Evolutionary conservation across 768 basidiomycete species (phyloP), one percentile per base, ranked within the genome.

Genomic region (Naematelia aurantialba): DNA sequence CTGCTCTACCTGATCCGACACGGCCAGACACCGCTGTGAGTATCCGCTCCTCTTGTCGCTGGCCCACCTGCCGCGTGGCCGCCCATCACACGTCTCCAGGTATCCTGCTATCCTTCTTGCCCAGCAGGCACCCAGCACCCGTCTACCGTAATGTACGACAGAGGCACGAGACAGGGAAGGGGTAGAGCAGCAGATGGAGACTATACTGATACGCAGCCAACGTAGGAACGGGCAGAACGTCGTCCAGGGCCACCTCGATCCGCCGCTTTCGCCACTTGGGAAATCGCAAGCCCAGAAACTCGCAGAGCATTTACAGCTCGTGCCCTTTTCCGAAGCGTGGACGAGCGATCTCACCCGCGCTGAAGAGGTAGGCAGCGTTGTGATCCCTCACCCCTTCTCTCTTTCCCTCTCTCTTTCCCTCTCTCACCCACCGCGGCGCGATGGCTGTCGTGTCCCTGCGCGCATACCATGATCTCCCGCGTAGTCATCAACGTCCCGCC

Each of bases 191-290:
- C n/a, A n/a, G n/a, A n/a, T n/a, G n/a, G n/a, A n/a, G n/a, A n/a
- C 39, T n/a, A 19, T 24, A 14, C 5, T 55, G 54, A 5, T 11
- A 29, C 21, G 44, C 5, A 13, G 21, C 2, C 8, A 49, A 39
- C 8, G 8, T 39, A 68, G 67, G 14, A 68, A 65, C 51, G 56
- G 57, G n/a, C 45, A 50, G 24, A 59, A 59, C n/a, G 49, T 63
- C 27, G 61, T 65, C 26, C 67, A 68, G 59, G 67, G 67, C 2
- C 55, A 42, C 14, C 31, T 68, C 3, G 60, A 65, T 29, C 45
- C 39, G 3, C 59, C 59, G 5, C 57, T 68, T 44, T 60, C 59
- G n/a, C 24, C 26, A 5, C 19, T 17, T 19, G 65, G 59, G n/a
- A 22, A 46, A 22, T 39, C 45, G 13, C 67, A 68, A 55, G 59